phyloP scores from a whole-genome alignment of 2,329 filamentous ascomycete genomes.

The Calonectria pauciramosa region DNA sequence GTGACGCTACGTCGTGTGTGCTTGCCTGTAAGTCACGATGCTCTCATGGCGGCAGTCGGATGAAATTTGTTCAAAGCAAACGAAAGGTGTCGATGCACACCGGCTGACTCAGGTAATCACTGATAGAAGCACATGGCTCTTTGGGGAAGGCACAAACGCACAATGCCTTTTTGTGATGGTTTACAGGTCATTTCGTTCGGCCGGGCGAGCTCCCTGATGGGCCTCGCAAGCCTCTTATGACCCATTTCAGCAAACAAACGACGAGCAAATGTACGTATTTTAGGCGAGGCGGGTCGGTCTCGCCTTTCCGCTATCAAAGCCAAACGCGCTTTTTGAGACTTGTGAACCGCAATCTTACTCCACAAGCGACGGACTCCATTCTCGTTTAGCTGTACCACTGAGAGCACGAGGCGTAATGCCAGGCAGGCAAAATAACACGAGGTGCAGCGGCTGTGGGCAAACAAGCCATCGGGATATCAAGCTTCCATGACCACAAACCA shows the following conservation, averaged over 20 bases:
- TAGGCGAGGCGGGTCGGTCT: slow-evolving; percentile 7
- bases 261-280: neutral
- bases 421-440: neutral
- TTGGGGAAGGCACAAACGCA: neutral
- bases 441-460: slow-evolving; percentile 1
- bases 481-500: neutral
- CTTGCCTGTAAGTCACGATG: slow-evolving; percentile 17
- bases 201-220: neutral
- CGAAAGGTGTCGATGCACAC: neutral
- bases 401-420: neutral
- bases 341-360: slow-evolving; percentile 25
- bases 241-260: neutral
- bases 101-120: neutral
- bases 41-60: neutral
- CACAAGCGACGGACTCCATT: slow-evolving; percentile 19
- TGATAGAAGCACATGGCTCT: neutral
- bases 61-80: neutral
- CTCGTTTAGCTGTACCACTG: slow-evolving; percentile 21
- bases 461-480: slow-evolving; percentile 2
- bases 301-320: neutral
- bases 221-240: neutral
- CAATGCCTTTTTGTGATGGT: neutral
- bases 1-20: slow-evolving; percentile 15
- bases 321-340: slow-evolving; percentile 11
- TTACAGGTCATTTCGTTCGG: neutral